Conservation (phyloP, 2,329 filamentous ascomycete genomes). For the Ophiostoma populinum region DNA sequence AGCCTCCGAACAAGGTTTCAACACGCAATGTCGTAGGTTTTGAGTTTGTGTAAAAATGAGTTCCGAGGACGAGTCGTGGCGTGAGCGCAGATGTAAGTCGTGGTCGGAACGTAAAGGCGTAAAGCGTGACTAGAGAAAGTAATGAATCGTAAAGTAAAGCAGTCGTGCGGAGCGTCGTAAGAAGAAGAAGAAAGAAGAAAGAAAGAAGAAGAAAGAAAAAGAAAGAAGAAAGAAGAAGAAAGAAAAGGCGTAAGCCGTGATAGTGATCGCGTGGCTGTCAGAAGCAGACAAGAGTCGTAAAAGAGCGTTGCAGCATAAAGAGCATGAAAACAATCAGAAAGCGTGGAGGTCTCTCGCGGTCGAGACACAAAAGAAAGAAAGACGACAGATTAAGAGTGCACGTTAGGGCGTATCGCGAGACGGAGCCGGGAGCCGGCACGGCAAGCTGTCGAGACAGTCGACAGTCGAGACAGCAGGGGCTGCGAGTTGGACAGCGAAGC, state of each 20-base stretch:
- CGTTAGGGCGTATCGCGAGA: no score
- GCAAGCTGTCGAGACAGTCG: no score
- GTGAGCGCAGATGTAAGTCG: conserved; percentile 1
- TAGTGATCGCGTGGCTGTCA: neutral
- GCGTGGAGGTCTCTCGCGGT: no score
- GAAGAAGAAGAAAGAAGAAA: neutral
- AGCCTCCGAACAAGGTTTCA: neutral
- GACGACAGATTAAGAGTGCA: no score
- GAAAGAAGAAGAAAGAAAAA: neutral
- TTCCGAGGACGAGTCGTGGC: conserved; percentile 1
- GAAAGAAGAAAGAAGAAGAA: conserved; percentile 1
- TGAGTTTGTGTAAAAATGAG: conserved; percentile 1
- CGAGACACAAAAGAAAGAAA: no score
- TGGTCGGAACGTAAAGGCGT: conserved; percentile 3
- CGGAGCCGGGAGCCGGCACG: no score
- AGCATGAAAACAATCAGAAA: neutral
- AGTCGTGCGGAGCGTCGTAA: neutral
- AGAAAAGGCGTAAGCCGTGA: conserved; percentile 1
- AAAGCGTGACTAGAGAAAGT: neutral
- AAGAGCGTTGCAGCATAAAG: conserved; percentile 1
- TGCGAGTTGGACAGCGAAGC: no score
- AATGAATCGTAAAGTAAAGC: neutral
- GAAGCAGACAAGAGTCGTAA: neutral
- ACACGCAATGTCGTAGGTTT: neutral
- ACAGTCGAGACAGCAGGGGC: no score